Conservation (phyloP, 2,329 filamentous ascomycete genomes). For the Botryotinia narcissicola region DNA sequence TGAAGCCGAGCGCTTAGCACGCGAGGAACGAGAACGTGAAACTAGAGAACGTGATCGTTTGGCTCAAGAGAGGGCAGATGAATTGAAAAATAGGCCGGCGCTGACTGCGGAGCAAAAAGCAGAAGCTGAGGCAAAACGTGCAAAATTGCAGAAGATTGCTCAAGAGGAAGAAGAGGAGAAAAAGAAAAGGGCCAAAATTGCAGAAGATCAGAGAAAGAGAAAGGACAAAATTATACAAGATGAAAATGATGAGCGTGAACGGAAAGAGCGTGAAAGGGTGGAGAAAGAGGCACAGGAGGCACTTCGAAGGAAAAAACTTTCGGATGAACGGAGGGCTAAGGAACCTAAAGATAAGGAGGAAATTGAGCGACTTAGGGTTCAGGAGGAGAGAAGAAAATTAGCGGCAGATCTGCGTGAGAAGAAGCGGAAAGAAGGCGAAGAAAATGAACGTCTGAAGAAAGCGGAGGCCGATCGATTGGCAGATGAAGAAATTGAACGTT, state of each 20-base stretch:
- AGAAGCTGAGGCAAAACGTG: background rate
- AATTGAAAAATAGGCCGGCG: background rate
- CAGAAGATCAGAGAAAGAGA: background rate
- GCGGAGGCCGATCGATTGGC: background rate
- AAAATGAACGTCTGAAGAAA: background rate
- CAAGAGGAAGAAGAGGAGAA: background rate
- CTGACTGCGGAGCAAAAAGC: background rate
- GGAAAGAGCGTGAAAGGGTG: background rate
- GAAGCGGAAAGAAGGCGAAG: background rate
- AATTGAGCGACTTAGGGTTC: background rate
- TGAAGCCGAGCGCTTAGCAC: background rate
- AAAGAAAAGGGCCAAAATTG: background rate
- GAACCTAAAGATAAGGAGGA: background rate
- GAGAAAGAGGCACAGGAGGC: background rate
- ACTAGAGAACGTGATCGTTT: background rate
- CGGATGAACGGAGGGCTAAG: background rate
- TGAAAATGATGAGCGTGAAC: rapidly evolving
- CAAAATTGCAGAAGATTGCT: background rate
- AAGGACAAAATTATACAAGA: background rate
- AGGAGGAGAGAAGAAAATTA: background rate
- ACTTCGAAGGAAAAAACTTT: background rate
- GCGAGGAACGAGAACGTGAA: background rate
- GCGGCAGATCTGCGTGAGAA: background rate
- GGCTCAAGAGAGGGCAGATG: no score
- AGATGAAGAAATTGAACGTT: background rate